A percentile compares a stretch with the other conserved stretches of the same genome.
Conservation (phyloP, 768 basidiomycete species). For the Russula vinacea region DNA sequence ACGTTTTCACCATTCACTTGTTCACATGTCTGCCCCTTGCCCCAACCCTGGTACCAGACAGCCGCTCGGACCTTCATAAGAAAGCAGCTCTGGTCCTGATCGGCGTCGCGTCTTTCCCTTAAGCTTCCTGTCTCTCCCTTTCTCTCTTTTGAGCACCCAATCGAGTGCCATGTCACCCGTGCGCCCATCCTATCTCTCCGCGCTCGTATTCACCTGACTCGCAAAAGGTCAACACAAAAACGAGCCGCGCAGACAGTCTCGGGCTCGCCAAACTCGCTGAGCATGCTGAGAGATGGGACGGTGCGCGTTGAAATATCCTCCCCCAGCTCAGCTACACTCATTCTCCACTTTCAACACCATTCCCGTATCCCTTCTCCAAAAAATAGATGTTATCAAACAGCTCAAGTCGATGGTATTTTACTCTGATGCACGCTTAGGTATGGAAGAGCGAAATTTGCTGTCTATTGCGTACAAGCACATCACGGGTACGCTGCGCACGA, state of each 20-base stretch:
- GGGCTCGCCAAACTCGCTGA: slow-evolving; percentile 79
- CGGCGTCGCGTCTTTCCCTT: neutral
- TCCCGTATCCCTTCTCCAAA: neutral
- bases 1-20: slow-evolving; percentile 14
- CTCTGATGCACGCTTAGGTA: slow-evolving; percentile 64
- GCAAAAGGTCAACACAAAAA: slow-evolving; percentile 28
- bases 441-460: slow-evolving; percentile 86
- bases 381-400: slow-evolving; percentile 67
- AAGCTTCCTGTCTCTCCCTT: neutral
- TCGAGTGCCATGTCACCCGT: slow-evolving; percentile 24
- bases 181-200: slow-evolving; percentile 4
- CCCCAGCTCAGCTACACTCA: neutral
- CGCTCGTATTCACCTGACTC: slow-evolving; percentile 7
- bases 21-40: slow-evolving; percentile 24
- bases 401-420: slow-evolving; percentile 71
- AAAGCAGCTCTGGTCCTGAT: slow-evolving; percentile 1
- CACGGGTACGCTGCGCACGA: slow-evolving; percentile 76
- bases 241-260: slow-evolving; percentile 39
- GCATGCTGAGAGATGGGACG: slow-evolving; percentile 87
- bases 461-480: slow-evolving; percentile 91
- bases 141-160: neutral
- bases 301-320: slow-evolving; percentile 40
- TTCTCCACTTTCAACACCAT: neutral
- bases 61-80: slow-evolving; percentile 16
- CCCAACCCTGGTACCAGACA: slow-evolving; percentile 27